Conservation (phyloP, 768 basidiomycete species). For the Cyclocybe aegerita region DNA sequence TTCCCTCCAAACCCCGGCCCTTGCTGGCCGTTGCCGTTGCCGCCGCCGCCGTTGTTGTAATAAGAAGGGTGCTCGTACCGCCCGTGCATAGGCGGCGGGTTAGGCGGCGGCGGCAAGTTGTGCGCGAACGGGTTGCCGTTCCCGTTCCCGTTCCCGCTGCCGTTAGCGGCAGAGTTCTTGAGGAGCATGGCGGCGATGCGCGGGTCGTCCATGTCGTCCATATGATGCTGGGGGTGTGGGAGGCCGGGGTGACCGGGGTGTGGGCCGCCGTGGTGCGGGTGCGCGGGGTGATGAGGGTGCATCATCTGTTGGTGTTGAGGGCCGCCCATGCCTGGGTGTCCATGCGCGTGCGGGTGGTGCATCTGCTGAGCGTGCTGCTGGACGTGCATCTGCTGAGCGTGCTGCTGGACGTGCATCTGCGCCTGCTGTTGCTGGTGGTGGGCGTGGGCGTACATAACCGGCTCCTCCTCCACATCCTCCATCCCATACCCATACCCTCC, state of each 20-base stretch:
- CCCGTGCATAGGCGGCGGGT: background rate
- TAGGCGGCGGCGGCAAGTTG: conserved; percentile 15
- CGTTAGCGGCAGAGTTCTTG: conserved; percentile 22
- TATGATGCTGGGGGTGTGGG: conserved; percentile 7
- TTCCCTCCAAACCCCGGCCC: no score
- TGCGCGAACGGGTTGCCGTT: conserved; percentile 33
- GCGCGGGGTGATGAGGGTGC: background rate
- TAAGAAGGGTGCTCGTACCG: no score
- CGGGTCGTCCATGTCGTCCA: conserved; percentile 32
- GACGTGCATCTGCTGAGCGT: conserved; percentile 10
- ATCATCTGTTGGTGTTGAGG: conserved; percentile 6
- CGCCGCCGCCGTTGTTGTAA: no score
- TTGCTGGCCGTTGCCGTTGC: no score
- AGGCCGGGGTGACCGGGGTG: no score
- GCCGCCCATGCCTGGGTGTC: no score
- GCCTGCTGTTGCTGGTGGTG: conserved; percentile 24
- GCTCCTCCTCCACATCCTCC: conserved; percentile 21
- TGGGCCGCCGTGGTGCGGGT: background rate
- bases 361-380: conserved; percentile 10
- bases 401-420: conserved; percentile 24
- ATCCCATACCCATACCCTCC: conserved; percentile 24
- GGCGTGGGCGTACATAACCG: conserved; percentile 19
- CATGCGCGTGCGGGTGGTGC: conserved; percentile 6
- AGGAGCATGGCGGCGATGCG: conserved; percentile 29
- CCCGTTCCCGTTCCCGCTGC: background rate